Base-by-base conservation (phyloP, 2,329 filamentous ascomycete species). In the Penicillium sp. region DNA sequence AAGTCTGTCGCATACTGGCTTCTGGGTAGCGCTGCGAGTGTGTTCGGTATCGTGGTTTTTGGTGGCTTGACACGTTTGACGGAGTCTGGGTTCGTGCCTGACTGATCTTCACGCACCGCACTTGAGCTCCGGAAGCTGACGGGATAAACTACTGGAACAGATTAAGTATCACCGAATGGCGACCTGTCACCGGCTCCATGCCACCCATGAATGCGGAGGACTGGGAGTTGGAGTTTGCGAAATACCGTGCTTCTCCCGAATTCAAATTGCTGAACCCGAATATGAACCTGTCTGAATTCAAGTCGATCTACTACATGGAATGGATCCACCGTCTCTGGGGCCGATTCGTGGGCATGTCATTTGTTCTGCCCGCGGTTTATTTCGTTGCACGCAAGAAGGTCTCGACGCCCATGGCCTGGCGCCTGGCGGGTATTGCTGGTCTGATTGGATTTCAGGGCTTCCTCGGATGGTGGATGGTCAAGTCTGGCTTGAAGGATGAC, bases 381-480 rank as follows among this genome's bases (percentile, higher is more conserved):
- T 94, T 97, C 61, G 79, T 96, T 59, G 83, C 84, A 14, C 82
- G 85, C 29, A 81, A 85, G 51, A 80, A 81, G 47, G 90, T 97
- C 31, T 86, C 87, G 16, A 75, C 75, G 36, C 80, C 79, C 37
- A 94, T 95, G 83, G 83, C 88, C 11, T 64, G 75, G 54, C 84
- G 86, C 48, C 75, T 98, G 10, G 71, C 81, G 27, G 91, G 89
- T 9, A 97, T 98, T 48, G 87, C 87, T 29, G 80, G 78, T 33
- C 75, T 97, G 56, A 96, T 98, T 58, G 93, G 88, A 39, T 93
- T 95, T 66, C 93, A 98, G 67, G 93, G 93, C 30, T 80, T 93
- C 58, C 83, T 98, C 50, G 93, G 93, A 39, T 98, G 93, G 93
- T 98, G 93, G 89, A 98, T 98, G 93, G 93, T 98, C 55, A 94